Percentiles rank a stretch among this genome's conserved stretches.
Conservation (phyloP, 23 red algal genomes). For the Gracilaria caudata region DNA sequence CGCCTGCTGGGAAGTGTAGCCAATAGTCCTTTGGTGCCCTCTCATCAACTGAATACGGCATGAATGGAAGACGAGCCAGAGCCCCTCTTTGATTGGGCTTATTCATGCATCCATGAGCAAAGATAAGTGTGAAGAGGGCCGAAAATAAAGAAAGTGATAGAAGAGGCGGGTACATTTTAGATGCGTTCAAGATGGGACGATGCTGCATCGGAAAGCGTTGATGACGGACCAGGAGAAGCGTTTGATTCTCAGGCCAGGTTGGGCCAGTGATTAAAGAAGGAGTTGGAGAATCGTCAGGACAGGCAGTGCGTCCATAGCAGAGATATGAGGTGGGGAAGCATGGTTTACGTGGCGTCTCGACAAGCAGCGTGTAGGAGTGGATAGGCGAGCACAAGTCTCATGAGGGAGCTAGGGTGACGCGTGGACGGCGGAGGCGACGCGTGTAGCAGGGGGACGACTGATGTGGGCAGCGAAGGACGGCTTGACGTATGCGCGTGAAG, state of each 20-base stretch:
- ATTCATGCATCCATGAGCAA: slow-evolving; percentile 28
- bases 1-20: slow-evolving; percentile 42
- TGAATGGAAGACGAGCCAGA: slow-evolving; percentile 7
- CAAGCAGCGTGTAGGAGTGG: not conserved
- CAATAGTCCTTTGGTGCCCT: slow-evolving; percentile 39
- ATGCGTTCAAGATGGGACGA: not conserved
- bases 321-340: not conserved
- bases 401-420: not conserved
- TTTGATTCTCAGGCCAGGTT: not conserved
- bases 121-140: not conserved
- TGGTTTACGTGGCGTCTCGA: not conserved
- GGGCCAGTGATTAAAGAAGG: not conserved
- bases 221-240: not conserved
- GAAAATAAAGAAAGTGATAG: not conserved
- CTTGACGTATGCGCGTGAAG: not conserved
- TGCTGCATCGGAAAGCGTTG: not conserved
- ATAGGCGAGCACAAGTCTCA: not conserved
- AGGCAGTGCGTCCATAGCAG: not conserved
- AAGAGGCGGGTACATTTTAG: not conserved
- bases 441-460: not conserved
- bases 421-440: not conserved
- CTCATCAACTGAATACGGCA: slow-evolving; percentile 14
- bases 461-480: not conserved
- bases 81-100: slow-evolving; percentile 31
- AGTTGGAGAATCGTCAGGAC: not conserved